Conservation (phyloP, 2,329 filamentous ascomycete genomes). For the Xylaria digitata region DNA sequence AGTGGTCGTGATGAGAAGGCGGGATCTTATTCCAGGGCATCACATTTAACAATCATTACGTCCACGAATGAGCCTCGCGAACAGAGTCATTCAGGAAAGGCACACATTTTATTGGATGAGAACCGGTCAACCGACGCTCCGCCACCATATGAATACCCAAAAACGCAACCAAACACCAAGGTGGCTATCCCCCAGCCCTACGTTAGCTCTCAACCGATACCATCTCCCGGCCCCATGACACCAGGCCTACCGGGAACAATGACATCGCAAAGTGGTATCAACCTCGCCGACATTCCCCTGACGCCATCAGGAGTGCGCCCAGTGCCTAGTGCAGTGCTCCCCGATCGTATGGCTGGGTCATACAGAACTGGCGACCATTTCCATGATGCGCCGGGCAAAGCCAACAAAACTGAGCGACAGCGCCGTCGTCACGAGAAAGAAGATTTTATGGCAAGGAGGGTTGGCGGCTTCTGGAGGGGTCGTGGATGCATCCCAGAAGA, state of each 20-base stretch:
- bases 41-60: constrained; percentile 39
- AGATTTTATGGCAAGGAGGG: constrained; percentile 67
- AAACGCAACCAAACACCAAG: constrained; percentile 56
- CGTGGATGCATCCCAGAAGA: constrained; percentile 70
- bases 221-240: constrained; percentile 71
- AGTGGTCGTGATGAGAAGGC: constrained; percentile 45
- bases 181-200: constrained; percentile 69
- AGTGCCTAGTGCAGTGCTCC: constrained; percentile 51
- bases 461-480: constrained; percentile 73
- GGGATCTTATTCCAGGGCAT: constrained; percentile 28
- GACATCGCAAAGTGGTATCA: constrained; percentile 70
- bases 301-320: constrained; percentile 54
- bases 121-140: constrained; percentile 57
- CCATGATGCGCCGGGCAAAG: constrained; percentile 54
- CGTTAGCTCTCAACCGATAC: constrained; percentile 60
- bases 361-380: constrained; percentile 60
- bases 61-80: constrained; percentile 43
- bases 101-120: constrained; percentile 54
- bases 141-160: constrained; percentile 67
- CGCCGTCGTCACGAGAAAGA: constrained; percentile 73
- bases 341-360: constrained; percentile 58
- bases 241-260: constrained; percentile 72
- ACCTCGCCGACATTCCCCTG: constrained; percentile 68
- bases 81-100: constrained; percentile 53
- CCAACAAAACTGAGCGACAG: constrained; percentile 61